A percentile compares a stretch with the other conserved stretches of the same genome.
phyloP scores from a whole-genome alignment of 116 monocot genomes.

The Dioscorea cayenensis region DNA sequence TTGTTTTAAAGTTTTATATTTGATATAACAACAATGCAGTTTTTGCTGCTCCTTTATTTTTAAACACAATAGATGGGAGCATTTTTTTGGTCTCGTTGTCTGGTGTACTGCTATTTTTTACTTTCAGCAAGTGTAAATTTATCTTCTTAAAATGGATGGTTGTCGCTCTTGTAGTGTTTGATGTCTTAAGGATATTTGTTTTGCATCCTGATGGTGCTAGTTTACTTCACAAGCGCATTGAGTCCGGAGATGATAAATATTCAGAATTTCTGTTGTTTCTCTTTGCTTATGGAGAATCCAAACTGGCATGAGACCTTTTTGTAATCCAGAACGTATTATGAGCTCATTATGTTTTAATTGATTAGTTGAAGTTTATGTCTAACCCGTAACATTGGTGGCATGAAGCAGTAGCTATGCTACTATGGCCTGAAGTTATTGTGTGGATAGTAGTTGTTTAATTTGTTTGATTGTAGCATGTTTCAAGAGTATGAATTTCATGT shows the following conservation, averaged over 20 bases:
- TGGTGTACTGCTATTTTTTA: not conserved
- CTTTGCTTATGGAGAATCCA: not conserved
- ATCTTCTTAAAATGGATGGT: not conserved
- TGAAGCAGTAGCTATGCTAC: too few relatives aligned
- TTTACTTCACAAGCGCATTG: constrained; percentile 53
- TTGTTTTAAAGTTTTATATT: too few relatives aligned
- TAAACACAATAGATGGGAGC: too few relatives aligned
- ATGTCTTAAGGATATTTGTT: constrained; percentile 68
- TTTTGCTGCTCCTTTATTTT: too few relatives aligned
- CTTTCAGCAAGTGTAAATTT: not conserved
- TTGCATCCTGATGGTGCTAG: constrained; percentile 89
- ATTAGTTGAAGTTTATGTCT: too few relatives aligned
- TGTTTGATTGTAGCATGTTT: not conserved
- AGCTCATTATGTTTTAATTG: too few relatives aligned
- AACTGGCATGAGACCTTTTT: too few relatives aligned
- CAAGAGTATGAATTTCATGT: not conserved
- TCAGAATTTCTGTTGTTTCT: not conserved
- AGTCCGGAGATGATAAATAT: constrained; percentile 58
- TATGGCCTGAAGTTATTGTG: not conserved
- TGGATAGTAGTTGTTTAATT: not conserved
- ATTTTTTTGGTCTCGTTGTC: not conserved
- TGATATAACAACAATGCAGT: too few relatives aligned
- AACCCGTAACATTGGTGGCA: too few relatives aligned
- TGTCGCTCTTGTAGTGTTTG: constrained; percentile 68
- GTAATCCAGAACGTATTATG: too few relatives aligned